phyloP scores from a whole-genome alignment of 805 yeast genomes.

The Yueomyces sp. region DNA sequence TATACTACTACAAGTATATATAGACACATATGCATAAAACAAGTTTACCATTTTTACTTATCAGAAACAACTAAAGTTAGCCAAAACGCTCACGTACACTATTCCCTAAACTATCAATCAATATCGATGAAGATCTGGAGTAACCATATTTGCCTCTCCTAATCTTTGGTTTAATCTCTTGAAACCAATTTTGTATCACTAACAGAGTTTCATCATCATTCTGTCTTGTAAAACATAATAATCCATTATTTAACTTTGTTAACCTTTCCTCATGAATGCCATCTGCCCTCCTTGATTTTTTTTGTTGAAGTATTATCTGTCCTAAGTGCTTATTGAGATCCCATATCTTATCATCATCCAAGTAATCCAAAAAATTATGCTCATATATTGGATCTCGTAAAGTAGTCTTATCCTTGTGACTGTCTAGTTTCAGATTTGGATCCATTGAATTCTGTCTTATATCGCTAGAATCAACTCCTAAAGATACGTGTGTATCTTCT shows the following conservation, averaged over 20 bases:
- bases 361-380: constrained; percentile 10
- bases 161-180: constrained; percentile 1
- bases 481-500: too few relatives aligned
- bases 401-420: too few relatives aligned
- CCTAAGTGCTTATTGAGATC: constrained; percentile 15
- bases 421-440: too few relatives aligned
- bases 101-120: constrained; percentile 12
- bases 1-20: too few relatives aligned
- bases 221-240: constrained; percentile 19
- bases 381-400: background rate
- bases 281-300: constrained; percentile 5
- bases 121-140: background rate
- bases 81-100: constrained; percentile 6
- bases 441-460: too few relatives aligned
- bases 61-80: too few relatives aligned
- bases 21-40: too few relatives aligned
- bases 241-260: constrained; percentile 20
- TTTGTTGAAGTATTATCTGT: constrained; percentile 7
- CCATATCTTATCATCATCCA: constrained; percentile 13
- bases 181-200: constrained; percentile 21
- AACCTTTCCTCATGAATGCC: constrained; percentile 17
- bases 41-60: too few relatives aligned
- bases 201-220: constrained; percentile 8
- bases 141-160: background rate
- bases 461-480: too few relatives aligned